These are phyloP conservation scores for Phymatotrichopsis omnivora DNA, from an alignment of 2,329 filamentous ascomycete species.

Conservation along the genomic window DNA sequence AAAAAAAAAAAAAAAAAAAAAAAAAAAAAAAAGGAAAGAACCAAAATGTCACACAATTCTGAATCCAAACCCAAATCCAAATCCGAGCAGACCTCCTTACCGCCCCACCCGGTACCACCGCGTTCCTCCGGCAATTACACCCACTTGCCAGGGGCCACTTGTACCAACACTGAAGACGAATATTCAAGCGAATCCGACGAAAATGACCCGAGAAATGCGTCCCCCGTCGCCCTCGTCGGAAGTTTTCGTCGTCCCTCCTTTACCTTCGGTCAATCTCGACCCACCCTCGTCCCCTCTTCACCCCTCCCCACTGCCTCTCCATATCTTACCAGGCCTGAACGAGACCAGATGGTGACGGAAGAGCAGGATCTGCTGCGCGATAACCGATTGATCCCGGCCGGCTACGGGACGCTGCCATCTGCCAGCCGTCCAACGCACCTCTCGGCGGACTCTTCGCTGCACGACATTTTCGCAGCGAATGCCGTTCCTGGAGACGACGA, in stretches of 20 bases:
- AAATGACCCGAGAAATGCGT: no score
- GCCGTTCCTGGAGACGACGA: conserved; percentile 39
- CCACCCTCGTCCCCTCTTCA: conserved; percentile 23
- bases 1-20: not conserved
- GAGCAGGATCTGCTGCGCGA: conserved; percentile 54
- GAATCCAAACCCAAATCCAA: not conserved
- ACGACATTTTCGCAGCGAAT: conserved; percentile 41
- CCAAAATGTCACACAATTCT: not conserved
- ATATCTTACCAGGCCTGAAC: conserved; percentile 46
- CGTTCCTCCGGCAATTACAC: not conserved
- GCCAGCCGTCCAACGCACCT: no score
- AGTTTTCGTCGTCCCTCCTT: conserved; percentile 26
- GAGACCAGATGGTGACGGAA: conserved; percentile 47
- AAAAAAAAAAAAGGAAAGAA: not conserved
- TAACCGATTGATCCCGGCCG: conserved; percentile 55
- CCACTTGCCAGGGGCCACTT: not conserved
- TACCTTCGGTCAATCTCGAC: conserved; percentile 25
- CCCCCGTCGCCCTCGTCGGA: conserved; percentile 26
- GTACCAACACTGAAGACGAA: conserved; percentile 14
- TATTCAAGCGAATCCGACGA: conserved; percentile 22
- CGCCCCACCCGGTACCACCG: conserved; percentile 63
- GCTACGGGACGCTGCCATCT: conserved; percentile 7
- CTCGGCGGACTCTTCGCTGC: conserved; percentile 40
- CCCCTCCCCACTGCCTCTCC: conserved; percentile 25
- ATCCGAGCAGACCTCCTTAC: conserved; percentile 43